Conservation (phyloP, 371 early-diverging fungal species). For the Nematocida major region DNA sequence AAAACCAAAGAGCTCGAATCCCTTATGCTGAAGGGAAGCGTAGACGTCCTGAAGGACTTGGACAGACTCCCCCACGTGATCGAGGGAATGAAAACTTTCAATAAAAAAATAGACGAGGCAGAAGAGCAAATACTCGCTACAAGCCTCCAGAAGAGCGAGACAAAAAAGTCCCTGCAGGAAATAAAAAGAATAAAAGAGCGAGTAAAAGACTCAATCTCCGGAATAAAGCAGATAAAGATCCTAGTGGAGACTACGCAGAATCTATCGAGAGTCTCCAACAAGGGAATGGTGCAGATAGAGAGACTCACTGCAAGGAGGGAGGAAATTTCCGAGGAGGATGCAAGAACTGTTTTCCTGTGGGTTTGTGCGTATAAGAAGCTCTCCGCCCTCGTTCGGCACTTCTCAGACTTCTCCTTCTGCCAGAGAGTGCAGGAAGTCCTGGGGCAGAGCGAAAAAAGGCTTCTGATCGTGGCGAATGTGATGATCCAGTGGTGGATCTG, state of each 20-base stretch:
- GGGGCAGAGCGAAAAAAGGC: not conserved
- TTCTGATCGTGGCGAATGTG: conserved; percentile 4
- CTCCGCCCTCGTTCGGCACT: not conserved
- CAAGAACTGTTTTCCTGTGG: conserved; percentile 15
- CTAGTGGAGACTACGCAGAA: conserved; percentile 5
- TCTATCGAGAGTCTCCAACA: conserved; percentile 20
- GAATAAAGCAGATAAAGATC: not conserved
- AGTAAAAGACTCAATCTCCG: conserved; percentile 26
- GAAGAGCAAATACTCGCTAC: conserved; percentile 8
- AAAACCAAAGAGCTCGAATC: conserved; percentile 21
- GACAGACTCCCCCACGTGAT: conserved; percentile 3
- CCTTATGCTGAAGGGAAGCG: not conserved
- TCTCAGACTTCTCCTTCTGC: conserved; percentile 26
- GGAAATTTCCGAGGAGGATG: conserved; percentile 7
- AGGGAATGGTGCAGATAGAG: conserved; percentile 26
- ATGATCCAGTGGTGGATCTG: conserved; percentile 48
- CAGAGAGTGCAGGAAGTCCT: not conserved
- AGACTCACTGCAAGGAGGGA: not conserved
- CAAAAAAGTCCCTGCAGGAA: conserved; percentile 1
- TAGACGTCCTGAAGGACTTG: conserved; percentile 33
- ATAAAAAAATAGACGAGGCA: conserved; percentile 33
- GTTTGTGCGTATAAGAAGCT: not conserved
- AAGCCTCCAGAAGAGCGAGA: conserved; percentile 1
- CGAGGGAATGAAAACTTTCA: conserved; percentile 20
- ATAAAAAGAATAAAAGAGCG: conserved; percentile 9